Evolutionary conservation across 306 rosid species (phyloP).

Genomic region (Prunus davidiana): DNA sequence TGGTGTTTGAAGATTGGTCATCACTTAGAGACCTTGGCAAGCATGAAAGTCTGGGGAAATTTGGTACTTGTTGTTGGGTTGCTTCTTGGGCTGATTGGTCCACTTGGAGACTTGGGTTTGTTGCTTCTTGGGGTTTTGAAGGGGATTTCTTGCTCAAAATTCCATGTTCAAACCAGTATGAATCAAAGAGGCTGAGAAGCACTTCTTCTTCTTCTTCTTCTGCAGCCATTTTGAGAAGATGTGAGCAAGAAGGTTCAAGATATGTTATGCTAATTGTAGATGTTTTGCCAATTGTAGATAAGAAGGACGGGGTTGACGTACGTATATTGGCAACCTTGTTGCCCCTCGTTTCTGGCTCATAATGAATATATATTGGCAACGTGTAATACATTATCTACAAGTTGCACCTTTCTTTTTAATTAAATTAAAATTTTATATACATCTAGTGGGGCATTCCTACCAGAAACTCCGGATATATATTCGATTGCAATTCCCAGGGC

Average conservation of each 20-base stretch:
- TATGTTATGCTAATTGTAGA: not conserved
- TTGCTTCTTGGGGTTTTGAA: slow-evolving; percentile 11
- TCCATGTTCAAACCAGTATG: slow-evolving; percentile 52
- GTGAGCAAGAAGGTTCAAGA: not conserved
- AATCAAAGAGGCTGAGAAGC: slow-evolving; percentile 53
- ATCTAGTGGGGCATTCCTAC: too few relatives aligned
- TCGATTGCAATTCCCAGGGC: too few relatives aligned
- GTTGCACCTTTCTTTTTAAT: not conserved
- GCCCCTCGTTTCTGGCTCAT: too few relatives aligned
- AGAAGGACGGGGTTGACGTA: not conserved
- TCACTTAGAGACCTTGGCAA: slow-evolving; percentile 50
- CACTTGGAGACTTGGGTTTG: slow-evolving; percentile 4
- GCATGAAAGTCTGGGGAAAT: not conserved
- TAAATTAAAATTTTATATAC: too few relatives aligned
- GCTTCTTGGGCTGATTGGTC: slow-evolving; percentile 7
- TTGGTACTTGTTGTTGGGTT: slow-evolving; percentile 7
- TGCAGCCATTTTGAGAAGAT: slow-evolving; percentile 37
- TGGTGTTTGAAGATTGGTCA: slow-evolving; percentile 29
- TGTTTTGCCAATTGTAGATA: not conserved
- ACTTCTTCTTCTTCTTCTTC: slow-evolving; percentile 28
- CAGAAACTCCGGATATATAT: too few relatives aligned
- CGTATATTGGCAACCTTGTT: not conserved
- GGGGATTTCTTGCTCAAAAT: slow-evolving; percentile 32
- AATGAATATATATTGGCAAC: not conserved
- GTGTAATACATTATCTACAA: not conserved